Evolutionary conservation across 2,329 filamentous ascomycete genomes (phyloP).

Genomic region (Venturia oleaginea): DNA sequence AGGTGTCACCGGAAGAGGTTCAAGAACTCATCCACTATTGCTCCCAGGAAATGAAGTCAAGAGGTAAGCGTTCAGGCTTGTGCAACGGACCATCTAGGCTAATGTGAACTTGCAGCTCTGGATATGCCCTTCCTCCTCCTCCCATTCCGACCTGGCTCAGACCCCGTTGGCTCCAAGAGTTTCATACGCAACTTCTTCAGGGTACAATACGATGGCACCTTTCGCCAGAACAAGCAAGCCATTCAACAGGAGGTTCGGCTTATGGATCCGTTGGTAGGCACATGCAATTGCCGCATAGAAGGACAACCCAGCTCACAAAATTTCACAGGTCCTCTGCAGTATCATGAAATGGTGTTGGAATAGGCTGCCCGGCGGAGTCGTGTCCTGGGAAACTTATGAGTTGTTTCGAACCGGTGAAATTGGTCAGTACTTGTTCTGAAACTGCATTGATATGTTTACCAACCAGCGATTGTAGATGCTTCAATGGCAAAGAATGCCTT

Average conservation of each 20-base stretch:
- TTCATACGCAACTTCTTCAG: conserved; percentile 93
- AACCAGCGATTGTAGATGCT: conserved; percentile 56
- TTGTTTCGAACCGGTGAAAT: conserved; percentile 90
- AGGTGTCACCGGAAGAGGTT: conserved; percentile 82
- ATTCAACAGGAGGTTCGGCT: conserved; percentile 82
- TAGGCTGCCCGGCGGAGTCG: conserved; percentile 78
- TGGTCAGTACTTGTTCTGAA: conserved; percentile 45
- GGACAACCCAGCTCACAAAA: conserved; percentile 13
- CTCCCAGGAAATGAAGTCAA: conserved; percentile 83
- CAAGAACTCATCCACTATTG: conserved; percentile 77
- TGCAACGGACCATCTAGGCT: neutral
- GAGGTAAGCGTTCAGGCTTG: conserved; percentile 54
- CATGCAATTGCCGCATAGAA: conserved; percentile 12
- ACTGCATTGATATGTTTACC: neutral
- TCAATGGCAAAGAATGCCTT: conserved; percentile 88
- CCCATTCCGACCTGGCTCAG: conserved; percentile 86
- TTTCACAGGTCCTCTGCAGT: conserved; percentile 70
- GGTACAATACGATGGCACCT: conserved; percentile 46
- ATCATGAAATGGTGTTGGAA: conserved; percentile 99
- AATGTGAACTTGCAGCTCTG: conserved; percentile 49
- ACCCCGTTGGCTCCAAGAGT: conserved; percentile 82
- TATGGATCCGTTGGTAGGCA: conserved; percentile 80
- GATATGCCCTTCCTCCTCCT: conserved; percentile 88
- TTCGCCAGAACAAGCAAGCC: conserved; percentile 7
- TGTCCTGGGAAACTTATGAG: conserved; percentile 96